A percentile compares a stretch with the other conserved stretches of the same genome.
Conservation (phyloP, 345 rosid genomes). For the Arabidopsis thaliana region DNA sequence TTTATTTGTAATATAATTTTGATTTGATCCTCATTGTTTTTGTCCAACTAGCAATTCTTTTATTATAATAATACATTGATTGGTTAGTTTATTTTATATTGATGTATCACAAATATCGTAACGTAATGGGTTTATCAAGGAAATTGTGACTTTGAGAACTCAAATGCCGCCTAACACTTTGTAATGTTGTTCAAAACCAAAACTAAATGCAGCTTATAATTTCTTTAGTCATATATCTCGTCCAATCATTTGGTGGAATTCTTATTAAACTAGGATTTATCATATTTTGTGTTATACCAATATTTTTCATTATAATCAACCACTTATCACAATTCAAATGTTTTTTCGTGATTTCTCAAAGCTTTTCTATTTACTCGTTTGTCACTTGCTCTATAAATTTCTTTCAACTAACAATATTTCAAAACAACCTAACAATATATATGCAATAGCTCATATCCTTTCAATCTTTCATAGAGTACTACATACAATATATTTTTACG, state of each 20-base stretch:
- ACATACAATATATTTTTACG: neutral
- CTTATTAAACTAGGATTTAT: neutral
- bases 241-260: neutral
- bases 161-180: conserved; percentile 4
- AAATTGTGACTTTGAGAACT: conserved; percentile 8
- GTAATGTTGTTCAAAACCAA: neutral
- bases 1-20: neutral
- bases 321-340: too few relatives aligned
- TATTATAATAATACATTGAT: neutral
- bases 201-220: conserved; percentile 6
- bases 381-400: too few relatives aligned
- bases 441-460: neutral
- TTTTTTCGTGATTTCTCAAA: too few relatives aligned
- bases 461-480: neutral
- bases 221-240: neutral
- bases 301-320: neutral
- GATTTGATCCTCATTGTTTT: conserved; percentile 30
- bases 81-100: conserved; percentile 8
- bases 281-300: neutral
- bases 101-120: conserved; percentile 3
- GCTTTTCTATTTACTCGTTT: too few relatives aligned
- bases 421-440: conserved; percentile 7
- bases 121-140: conserved; percentile 2
- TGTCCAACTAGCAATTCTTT: conserved; percentile 18
- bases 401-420: too few relatives aligned